Evolutionary conservation across 108 stramenopile genomes (phyloP).

Genomic region (Hondaea fermentalgiana): DNA sequence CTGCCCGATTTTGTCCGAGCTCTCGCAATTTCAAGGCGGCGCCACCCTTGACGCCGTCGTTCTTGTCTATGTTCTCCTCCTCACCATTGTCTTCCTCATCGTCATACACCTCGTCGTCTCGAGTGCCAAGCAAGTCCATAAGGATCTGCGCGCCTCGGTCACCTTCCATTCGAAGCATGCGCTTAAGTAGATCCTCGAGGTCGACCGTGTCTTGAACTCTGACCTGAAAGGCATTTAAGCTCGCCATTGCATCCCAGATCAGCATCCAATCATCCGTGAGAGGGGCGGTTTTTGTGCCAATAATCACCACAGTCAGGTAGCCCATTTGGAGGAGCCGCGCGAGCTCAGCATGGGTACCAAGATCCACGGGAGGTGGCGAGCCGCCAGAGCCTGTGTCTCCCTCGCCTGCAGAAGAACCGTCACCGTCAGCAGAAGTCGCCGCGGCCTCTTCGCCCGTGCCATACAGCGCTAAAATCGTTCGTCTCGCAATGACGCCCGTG

Average conservation of each 20-base stretch:
- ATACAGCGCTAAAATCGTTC: background rate
- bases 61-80: background rate
- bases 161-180: background rate
- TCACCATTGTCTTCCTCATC: background rate
- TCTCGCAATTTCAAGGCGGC: too few species aligned
- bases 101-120: background rate
- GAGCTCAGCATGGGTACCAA: background rate
- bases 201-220: background rate
- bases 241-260: background rate
- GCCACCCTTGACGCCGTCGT: too few species aligned
- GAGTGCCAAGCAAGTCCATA: background rate
- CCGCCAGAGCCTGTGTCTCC: background rate
- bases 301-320: background rate
- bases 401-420: background rate
- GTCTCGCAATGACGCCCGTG: background rate
- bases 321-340: conserved; percentile 4
- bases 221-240: background rate
- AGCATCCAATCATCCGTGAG: background rate
- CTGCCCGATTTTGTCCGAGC: too few species aligned
- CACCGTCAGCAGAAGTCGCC: background rate
- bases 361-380: background rate
- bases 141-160: background rate
- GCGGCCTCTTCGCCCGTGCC: background rate
- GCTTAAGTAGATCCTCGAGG: background rate
- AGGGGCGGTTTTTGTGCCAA: background rate